Evolutionary conservation across 805 yeast species (phyloP).

Genomic region (Zygosaccharomyces pseudorouxii): DNA sequence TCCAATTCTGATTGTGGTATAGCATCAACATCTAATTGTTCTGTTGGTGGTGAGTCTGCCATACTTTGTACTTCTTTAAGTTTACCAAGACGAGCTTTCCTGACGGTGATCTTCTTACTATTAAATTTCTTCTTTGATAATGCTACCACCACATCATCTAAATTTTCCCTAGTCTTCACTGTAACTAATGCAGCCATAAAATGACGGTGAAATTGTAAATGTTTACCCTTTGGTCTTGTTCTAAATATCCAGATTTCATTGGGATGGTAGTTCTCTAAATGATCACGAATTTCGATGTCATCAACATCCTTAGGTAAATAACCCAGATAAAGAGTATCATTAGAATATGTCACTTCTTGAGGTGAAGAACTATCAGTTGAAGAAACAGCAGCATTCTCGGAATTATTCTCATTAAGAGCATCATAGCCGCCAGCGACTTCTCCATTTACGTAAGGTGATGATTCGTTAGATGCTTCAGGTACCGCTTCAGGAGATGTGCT

Average conservation of each 20-base stretch:
- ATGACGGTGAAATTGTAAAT: constrained; percentile 33
- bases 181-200: constrained; percentile 50
- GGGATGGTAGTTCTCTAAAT: constrained; percentile 44
- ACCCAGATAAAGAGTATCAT: constrained; percentile 44
- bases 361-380: not conserved
- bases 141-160: constrained; percentile 41
- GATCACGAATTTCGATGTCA: constrained; percentile 43
- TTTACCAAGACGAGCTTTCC: constrained; percentile 41
- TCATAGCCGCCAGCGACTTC: not conserved
- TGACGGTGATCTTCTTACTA: constrained; percentile 36
- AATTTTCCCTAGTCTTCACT: constrained; percentile 40
- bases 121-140: constrained; percentile 38
- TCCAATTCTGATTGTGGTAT: not conserved
- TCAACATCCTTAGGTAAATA: constrained; percentile 39
- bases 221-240: constrained; percentile 31
- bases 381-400: not conserved
- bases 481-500: not conserved
- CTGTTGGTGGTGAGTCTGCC: constrained; percentile 21
- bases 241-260: constrained; percentile 46
- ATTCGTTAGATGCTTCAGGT: constrained; percentile 5
- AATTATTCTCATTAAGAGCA: not conserved
- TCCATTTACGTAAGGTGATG: not conserved
- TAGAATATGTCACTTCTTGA: constrained; percentile 29
- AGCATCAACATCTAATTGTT: constrained; percentile 1
- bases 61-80: constrained; percentile 43